A percentile compares a stretch with the other conserved stretches of the same genome.
Evolutionary conservation across 805 yeast species (phyloP).

Genomic region (Zygosaccharomyces bisporus): DNA sequence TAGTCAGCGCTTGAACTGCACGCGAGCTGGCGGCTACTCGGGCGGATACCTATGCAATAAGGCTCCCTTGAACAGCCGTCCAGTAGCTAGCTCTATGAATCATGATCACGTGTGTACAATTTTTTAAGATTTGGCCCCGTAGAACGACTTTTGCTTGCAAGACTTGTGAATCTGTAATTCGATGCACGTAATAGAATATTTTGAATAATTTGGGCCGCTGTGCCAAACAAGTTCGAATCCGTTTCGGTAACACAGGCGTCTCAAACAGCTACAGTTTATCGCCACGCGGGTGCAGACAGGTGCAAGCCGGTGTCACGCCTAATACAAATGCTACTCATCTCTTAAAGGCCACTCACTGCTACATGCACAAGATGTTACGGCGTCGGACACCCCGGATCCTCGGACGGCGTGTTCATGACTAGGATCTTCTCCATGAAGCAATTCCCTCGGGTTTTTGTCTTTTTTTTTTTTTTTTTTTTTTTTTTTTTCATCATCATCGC

Average conservation of each 20-base stretch:
- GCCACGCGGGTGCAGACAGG: too few relatives aligned
- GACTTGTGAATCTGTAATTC: not conserved
- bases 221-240: not conserved
- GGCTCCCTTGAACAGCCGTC: not conserved
- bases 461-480: not conserved
- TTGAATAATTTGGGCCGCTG: too few relatives aligned
- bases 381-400: not conserved
- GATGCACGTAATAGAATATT: not conserved
- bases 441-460: conserved; percentile 1
- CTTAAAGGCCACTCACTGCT: too few relatives aligned
- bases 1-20: not conserved
- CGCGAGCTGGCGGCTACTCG: not conserved
- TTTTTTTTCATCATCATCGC: not conserved
- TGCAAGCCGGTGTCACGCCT: too few relatives aligned
- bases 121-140: not conserved
- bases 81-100: not conserved
- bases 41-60: not conserved
- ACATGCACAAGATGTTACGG: not conserved
- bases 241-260: too few relatives aligned
- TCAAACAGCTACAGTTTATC: too few relatives aligned
- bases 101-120: not conserved
- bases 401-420: not conserved
- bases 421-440: not conserved
- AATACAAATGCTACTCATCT: too few relatives aligned
- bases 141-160: not conserved